These are phyloP conservation scores for Chytriomyces sp. DNA, from an alignment of 192 early-diverging fungal genomes.

Conservation along the genomic window DNA sequence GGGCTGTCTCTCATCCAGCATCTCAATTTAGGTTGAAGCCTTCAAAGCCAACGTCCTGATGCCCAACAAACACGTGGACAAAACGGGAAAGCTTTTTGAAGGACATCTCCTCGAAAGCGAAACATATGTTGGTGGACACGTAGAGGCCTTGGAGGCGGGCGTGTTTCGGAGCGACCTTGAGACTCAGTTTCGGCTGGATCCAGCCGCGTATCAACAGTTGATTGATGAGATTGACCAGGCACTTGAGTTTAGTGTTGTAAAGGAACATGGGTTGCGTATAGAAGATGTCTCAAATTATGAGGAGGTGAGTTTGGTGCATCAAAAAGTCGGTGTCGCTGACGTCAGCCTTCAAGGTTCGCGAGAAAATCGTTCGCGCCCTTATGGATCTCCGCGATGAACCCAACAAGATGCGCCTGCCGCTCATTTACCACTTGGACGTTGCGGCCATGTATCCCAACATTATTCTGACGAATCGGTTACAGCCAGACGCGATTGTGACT, in stretches of 20 bases:
- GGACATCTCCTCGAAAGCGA: conserved; percentile 90
- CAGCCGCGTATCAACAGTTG: conserved; percentile 77
- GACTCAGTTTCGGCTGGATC: conserved; percentile 78
- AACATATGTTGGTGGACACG: conserved; percentile 98
- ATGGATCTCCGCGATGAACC: conserved; percentile 79
- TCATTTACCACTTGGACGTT: conserved; percentile 99
- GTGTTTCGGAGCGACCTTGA: conserved; percentile 94
- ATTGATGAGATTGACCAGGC: conserved; percentile 92
- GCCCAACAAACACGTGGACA: conserved; percentile 94
- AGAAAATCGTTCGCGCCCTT: conserved; percentile 66
- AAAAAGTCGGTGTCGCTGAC: too few relatives aligned
- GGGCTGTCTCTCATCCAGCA: background rate
- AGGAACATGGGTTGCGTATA: conserved; percentile 75
- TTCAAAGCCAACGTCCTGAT: conserved; percentile 87
- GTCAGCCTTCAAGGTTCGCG: conserved; percentile 48
- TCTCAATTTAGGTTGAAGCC: conserved; percentile 73
- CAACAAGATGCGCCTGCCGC: conserved; percentile 74
- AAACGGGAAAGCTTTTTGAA: conserved; percentile 76
- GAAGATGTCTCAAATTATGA: conserved; percentile 88
- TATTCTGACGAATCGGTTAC: conserved; percentile 95
- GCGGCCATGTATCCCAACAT: conserved; percentile 99
- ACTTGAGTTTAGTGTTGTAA: conserved; percentile 83
- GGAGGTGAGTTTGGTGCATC: conserved; percentile 57
- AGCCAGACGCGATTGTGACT: conserved; percentile 93
- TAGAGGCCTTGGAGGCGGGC: conserved; percentile 98